Percentiles rank a stretch among this genome's conserved stretches.
phyloP scores from a whole-genome alignment of 2,329 filamentous ascomycete genomes.

The Colletotrichum sp. region DNA sequence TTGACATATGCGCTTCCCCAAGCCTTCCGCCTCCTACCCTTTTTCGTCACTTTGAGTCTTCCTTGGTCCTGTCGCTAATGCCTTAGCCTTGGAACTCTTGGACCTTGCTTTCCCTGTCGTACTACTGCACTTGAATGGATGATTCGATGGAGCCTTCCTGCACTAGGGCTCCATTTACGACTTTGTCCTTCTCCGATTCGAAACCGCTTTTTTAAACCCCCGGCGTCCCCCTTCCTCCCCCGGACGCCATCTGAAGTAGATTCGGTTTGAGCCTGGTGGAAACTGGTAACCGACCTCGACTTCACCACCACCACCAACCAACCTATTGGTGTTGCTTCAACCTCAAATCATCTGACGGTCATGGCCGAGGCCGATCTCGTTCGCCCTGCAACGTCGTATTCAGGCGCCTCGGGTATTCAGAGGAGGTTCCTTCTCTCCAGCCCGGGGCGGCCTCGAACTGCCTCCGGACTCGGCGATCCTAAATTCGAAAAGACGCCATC shows the following conservation, averaged over 20 bases:
- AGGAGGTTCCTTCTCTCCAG: slow-evolving; percentile 20
- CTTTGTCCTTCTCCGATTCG: not conserved
- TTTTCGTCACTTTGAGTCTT: slow-evolving; percentile 13
- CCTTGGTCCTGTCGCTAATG: not conserved
- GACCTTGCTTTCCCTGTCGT: not conserved
- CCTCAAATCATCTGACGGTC: slow-evolving; percentile 5
- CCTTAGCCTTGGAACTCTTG: not conserved
- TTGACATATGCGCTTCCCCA: not conserved
- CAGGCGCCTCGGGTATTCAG: slow-evolving; percentile 11
- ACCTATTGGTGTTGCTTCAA: not conserved
- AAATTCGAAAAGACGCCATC: not conserved
- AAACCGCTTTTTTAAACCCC: slow-evolving; percentile 15
- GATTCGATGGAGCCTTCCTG: slow-evolving; percentile 14
- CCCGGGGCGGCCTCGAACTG: slow-evolving; percentile 21
- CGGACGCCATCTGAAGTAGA: slow-evolving; percentile 7
- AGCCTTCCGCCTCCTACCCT: slow-evolving; percentile 3
- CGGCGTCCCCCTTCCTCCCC: slow-evolving; percentile 12
- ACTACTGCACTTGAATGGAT: slow-evolving; percentile 1
- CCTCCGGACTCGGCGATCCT: slow-evolving; percentile 5
- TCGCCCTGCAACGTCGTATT: slow-evolving; percentile 20
- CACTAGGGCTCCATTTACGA: slow-evolving; percentile 19
- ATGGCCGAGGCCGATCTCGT: slow-evolving; percentile 16
- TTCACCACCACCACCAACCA: not conserved
- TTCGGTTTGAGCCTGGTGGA: slow-evolving; percentile 15
- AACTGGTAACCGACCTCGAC: slow-evolving; percentile 6